phyloP scores from a whole-genome alignment of 805 yeast species.

The Torulaspora indica region DNA sequence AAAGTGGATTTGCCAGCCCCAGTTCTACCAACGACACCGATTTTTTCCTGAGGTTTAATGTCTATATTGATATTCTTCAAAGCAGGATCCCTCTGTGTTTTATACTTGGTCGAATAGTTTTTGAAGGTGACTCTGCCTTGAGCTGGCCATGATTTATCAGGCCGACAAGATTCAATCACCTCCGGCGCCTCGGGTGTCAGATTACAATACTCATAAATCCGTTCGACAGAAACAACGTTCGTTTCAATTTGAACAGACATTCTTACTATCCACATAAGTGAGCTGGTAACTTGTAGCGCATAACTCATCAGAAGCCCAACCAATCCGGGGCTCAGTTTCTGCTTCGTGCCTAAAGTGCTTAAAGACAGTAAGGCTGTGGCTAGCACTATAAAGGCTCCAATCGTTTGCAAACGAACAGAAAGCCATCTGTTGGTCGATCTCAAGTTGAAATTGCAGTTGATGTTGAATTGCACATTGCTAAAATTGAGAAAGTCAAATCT shows the following conservation, averaged over 20 bases:
- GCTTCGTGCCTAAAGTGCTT: constrained; percentile 36
- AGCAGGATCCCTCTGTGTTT: constrained; percentile 56
- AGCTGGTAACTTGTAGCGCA: constrained; percentile 51
- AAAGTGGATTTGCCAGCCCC: constrained; percentile 72
- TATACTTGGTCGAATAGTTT: constrained; percentile 54
- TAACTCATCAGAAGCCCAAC: constrained; percentile 64
- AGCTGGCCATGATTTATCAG: constrained; percentile 50
- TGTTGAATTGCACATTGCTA: constrained; percentile 46
- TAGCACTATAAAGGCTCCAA: constrained; percentile 54
- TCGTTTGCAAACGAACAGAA: constrained; percentile 53
- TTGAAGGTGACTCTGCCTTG: constrained; percentile 48
- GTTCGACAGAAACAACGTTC: constrained; percentile 61
- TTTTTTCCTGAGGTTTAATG: constrained; percentile 52
- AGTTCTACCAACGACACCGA: constrained; percentile 74
- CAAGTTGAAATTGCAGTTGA: constrained; percentile 45
- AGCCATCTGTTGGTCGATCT: constrained; percentile 63
- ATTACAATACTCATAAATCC: constrained; percentile 56
- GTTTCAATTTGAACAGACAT: constrained; percentile 60
- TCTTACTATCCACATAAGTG: constrained; percentile 54
- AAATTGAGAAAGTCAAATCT: constrained; percentile 57
- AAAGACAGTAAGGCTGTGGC: constrained; percentile 47
- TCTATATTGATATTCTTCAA: constrained; percentile 44
- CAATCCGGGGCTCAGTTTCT: constrained; percentile 52
- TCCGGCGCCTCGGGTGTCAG: constrained; percentile 45
- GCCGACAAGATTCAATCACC: constrained; percentile 44